phyloP scores from a whole-genome alignment of 768 basidiomycete species.

The Suillus tomentosus region DNA sequence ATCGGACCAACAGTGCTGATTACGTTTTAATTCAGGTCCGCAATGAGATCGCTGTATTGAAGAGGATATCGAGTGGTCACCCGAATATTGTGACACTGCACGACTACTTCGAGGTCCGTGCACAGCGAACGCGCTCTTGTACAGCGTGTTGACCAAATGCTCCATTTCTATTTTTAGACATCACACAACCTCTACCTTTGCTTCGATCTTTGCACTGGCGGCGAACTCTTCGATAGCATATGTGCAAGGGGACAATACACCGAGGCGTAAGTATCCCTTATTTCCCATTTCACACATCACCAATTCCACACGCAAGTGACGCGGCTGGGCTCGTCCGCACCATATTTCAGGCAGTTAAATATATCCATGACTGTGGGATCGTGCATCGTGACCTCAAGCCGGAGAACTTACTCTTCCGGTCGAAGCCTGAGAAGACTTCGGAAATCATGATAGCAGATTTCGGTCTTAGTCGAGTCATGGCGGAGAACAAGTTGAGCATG shows the following conservation, averaged over 20 bases:
- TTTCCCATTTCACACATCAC: conserved; percentile 22
- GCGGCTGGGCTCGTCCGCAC: conserved; percentile 87
- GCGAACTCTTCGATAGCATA: conserved; percentile 98
- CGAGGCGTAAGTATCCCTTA: conserved; percentile 65
- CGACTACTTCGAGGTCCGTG: conserved; percentile 90
- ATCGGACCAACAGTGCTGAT: conserved; percentile 13
- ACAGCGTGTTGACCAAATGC: conserved; percentile 2
- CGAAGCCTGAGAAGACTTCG: conserved; percentile 76
- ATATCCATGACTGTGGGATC: conserved; percentile 89
- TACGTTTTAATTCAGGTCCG: conserved; percentile 62
- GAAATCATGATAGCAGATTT: conserved; percentile 99
- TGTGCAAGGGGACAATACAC: conserved; percentile 97
- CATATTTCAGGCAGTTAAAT: conserved; percentile 84
- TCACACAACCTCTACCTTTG: conserved; percentile 91
- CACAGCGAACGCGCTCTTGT: conserved; percentile 4
- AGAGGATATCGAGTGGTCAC: conserved; percentile 89
- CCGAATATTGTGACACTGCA: conserved; percentile 90
- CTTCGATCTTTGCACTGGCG: conserved; percentile 96
- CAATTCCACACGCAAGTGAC: conserved; percentile 53
- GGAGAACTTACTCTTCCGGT: conserved; percentile 95
- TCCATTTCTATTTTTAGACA: conserved; percentile 49
- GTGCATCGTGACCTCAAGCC: conserved; percentile 98
- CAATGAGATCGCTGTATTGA: conserved; percentile 95
- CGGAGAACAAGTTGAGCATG: conserved; percentile 83
- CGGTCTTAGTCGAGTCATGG: conserved; percentile 87